Evolutionary conservation across 140 eudicot genomes (phyloP), one percentile per base, ranked within the genome.

Genomic region (Bidens hawaiensis): DNA sequence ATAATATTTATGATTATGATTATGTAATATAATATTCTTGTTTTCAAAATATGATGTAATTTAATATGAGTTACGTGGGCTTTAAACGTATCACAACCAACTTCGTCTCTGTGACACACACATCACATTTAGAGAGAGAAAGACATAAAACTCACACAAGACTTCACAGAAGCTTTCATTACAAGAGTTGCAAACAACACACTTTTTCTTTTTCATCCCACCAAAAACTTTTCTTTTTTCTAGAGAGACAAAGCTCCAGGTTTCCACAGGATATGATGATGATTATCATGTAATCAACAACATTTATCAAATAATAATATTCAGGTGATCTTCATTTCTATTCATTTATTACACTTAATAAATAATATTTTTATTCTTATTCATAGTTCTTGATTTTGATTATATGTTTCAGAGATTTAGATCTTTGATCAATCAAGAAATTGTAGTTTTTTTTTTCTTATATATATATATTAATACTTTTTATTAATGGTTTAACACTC

Each of bases 31-130:
- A n/a, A n/a, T n/a, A n/a, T n/a, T n/a, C n/a, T n/a, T n/a, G n/a
- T n/a, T n/a, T n/a, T n/a, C n/a, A n/a, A n/a, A n/a, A n/a, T n/a
- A n/a, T n/a, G n/a, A n/a, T n/a, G n/a, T n/a, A n/a, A n/a, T n/a
- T n/a, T n/a, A n/a, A n/a, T n/a, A 27, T 27, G 17, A 54, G 30
- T 25, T 69, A 45, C 17, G 42, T 68, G 72, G 71, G 71, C 61
- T 50, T n/a, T n/a, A n/a, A n/a, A n/a, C n/a, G n/a, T 62, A 61
- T 69, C 76, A 63, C 67, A 67, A 65, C 72, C 75, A 52, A 67
- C 78, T 43, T 54, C 60, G 31, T 60, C 26, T 11, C 41, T 24
- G n/a, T 17, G 25, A 47, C 24, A 43, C 21, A 43, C 50, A 43
- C 53, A 43, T 8, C 19, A 18, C 8, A 17, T 47, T 48, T 52